Conservation (phyloP, 495 filamentous ascomycete species). For the Stereocaulon alpinum region DNA sequence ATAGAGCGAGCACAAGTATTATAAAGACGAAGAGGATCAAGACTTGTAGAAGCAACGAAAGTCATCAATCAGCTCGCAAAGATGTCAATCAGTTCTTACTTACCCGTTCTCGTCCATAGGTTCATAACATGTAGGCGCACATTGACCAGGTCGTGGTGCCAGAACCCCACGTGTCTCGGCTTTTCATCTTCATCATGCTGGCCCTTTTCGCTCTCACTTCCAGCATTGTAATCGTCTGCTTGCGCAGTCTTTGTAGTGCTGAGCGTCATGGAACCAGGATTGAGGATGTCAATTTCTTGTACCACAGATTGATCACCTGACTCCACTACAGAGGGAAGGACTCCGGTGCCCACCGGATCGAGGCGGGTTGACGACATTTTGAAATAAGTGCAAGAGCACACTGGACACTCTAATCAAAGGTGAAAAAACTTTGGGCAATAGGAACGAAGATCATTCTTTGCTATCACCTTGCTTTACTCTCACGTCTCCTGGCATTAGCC, state of each 20-base stretch:
- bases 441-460: too few relatives aligned
- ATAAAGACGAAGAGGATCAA: constrained; percentile 44
- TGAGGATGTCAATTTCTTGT: constrained; percentile 3
- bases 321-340: not conserved
- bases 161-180: constrained; percentile 40
- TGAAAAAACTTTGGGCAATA: too few relatives aligned
- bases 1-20: constrained; percentile 45
- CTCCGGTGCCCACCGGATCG: not conserved
- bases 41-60: constrained; percentile 28
- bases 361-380: not conserved
- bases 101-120: constrained; percentile 34
- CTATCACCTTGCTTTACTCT: too few relatives aligned
- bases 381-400: not conserved
- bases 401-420: not conserved
- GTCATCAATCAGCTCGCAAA: not conserved
- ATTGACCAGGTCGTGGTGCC: constrained; percentile 37
- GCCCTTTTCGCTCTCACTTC: not conserved
- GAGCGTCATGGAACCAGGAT: not conserved
- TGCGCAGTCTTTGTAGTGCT: not conserved
- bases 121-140: constrained; percentile 35
- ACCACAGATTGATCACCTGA: not conserved
- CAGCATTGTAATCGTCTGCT: not conserved
- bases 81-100: constrained; percentile 12
- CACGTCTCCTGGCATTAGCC: too few relatives aligned
- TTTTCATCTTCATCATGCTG: not conserved